Evolutionary conservation across 2,329 filamentous ascomycete genomes (phyloP), one percentile per base, ranked within the genome.

Genomic region (Alternaria viburni): DNA sequence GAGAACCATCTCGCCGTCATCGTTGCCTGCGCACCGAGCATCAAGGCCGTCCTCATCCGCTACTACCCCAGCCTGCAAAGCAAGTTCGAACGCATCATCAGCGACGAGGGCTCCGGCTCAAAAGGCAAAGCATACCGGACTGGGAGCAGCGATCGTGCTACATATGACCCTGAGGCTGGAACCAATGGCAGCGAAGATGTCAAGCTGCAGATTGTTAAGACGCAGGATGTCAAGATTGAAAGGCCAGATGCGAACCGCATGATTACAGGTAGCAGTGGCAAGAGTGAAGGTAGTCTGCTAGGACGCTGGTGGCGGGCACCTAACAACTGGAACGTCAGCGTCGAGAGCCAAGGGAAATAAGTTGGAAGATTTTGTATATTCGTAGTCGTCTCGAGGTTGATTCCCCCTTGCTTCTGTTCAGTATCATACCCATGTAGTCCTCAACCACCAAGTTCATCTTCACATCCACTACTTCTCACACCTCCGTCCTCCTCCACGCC

Each of bases 1-100:
- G 78, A 80, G 62, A 79, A 79, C 61, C 77, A 80, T 64, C 63
- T 79, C 43, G 77, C 77, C 36, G 71, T 80, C 46, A 69, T 78
- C 54, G 77, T 79, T 46, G 73, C 77, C 25, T 80, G 77, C 57
- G 74, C 76, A 1, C 77, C 77, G 9, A 72, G 66, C 59, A 74
- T 79, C 45, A 80, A 79, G 54, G 71, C 71, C 8, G 64, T 76
- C 23, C 60, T 72, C 3, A 57, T 75, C n/a, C 61, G 72, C 26
- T 21, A 68, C 30, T 75, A 73, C 61, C 74, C 74, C 4, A 62
- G 67, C 17, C 61, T 77, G 26, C 59, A 61, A 8, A 68, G 66
- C 21, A 74, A 72, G 25, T 64, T 73, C 51, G 62, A 69, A 23
- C 68, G 63, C 25, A 56, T 72, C 19, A 28, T 66, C 41, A 66